Base-by-base conservation (phyloP, 805 yeast species). In the Metschnikowia shivogae region DNA sequence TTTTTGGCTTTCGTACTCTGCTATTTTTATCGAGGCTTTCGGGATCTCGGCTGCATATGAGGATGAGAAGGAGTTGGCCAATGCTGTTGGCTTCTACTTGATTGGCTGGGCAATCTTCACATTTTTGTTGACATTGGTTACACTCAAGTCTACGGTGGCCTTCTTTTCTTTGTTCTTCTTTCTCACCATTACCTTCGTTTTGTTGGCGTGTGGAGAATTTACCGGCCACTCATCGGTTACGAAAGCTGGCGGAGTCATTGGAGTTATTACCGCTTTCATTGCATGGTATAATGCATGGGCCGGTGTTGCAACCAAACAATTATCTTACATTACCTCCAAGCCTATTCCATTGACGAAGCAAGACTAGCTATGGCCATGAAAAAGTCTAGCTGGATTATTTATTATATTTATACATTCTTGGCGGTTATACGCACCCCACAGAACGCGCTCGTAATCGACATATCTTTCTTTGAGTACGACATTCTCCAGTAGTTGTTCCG, bases 91-190 rank as follows among this genome's bases (percentile, higher is more conserved):
- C 1, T 77, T 81, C 54, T 81, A 70, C 60, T 57, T 81, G 22
- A 59, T 80, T 2, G 86, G 84, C 5, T 82, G 86, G 86, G 70
- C 77, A 6, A 76, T 83, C 10, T 82, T 82, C 67, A 74, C 86
- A 10, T 79, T 78, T 52, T 64, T 81, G 64, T 70, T 81, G 62
- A 62, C 78, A 55, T 55, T 79, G 47, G 75, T 78, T 52, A 77
- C 86, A 3, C 64, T 72, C 56, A 77, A 75, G 57, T 70, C 81
- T 1, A 76, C 81, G 1, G 55, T 71, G 44, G 60, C 72, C 7
- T 73, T 82, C 62, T 75, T 78, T 55, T 54, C 69, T 13, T 65
- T 82, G 42, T 77, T 82, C 57, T 61, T 73, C 28, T 65, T 77
- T 47, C 66, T 82, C 46, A 80, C 75, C 57, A 38, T 77, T 42